Evolutionary conservation across 2,329 filamentous ascomycete genomes (phyloP).

Genomic region (Claviceps sp.): DNA sequence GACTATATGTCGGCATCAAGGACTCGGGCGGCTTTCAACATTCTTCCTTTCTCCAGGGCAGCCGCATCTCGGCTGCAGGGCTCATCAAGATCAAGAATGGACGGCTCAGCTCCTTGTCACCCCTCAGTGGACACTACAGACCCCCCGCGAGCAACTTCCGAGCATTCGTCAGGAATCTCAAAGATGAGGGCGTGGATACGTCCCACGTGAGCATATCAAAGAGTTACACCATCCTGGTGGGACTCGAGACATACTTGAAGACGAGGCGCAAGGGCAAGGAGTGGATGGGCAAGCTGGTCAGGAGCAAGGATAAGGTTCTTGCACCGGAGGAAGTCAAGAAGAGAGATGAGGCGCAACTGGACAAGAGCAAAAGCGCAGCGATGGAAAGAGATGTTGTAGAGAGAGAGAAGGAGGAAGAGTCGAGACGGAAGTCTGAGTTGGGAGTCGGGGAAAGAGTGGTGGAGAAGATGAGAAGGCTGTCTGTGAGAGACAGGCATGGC

Average conservation of each 20-base stretch:
- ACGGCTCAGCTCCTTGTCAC: constrained; percentile 59
- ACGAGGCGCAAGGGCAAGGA: constrained; percentile 52
- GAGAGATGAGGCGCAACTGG: constrained; percentile 44
- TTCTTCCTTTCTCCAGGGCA: constrained; percentile 75
- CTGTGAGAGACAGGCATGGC: constrained; percentile 12
- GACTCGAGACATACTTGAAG: constrained; percentile 66
- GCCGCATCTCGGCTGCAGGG: constrained; percentile 69
- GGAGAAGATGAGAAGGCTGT: constrained; percentile 26
- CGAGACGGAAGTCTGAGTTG: constrained; percentile 25
- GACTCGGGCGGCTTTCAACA: constrained; percentile 81
- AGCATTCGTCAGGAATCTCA: constrained; percentile 62
- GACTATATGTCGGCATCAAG: constrained; percentile 83
- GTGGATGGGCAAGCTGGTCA: constrained; percentile 33
- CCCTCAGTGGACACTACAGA: constrained; percentile 67
- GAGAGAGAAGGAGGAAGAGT: constrained; percentile 20
- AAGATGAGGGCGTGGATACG: constrained; percentile 66
- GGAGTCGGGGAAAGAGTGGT: constrained; percentile 19
- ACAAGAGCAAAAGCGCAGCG: constrained; percentile 46
- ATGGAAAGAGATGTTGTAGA: constrained; percentile 33
- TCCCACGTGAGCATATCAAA: constrained; percentile 64
- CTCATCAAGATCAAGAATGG: constrained; percentile 77
- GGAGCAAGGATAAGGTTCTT: constrained; percentile 44
- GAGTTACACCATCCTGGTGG: constrained; percentile 69
- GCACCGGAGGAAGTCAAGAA: constrained; percentile 44
- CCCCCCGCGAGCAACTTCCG: constrained; percentile 75